phyloP scores from a whole-genome alignment of 2,329 filamentous ascomycete species.

The Colletotrichum sp. region DNA sequence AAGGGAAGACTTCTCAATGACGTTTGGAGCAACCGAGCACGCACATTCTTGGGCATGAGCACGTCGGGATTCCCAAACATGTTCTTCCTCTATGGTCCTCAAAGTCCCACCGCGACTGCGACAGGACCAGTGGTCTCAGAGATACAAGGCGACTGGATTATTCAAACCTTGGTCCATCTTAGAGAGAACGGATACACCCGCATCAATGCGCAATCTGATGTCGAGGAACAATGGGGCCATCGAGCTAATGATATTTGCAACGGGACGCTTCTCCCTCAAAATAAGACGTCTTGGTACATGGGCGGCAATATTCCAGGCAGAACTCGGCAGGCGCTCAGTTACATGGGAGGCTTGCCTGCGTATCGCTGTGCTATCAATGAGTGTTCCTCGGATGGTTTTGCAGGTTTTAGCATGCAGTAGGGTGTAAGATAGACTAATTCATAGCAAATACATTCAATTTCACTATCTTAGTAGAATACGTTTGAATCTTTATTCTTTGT shows the following conservation, averaged over 20 bases:
- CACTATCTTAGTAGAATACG: not conserved
- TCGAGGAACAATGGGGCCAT: slow-evolving; percentile 34
- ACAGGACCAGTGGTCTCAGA: slow-evolving; percentile 44
- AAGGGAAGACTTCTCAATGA: slow-evolving; percentile 22
- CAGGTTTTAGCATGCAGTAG: not conserved
- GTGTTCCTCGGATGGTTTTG: not conserved
- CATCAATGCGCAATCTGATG: slow-evolving; percentile 28
- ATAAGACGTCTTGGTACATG: slow-evolving; percentile 37
- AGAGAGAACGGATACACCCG: slow-evolving; percentile 28
- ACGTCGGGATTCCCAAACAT: slow-evolving; percentile 48
- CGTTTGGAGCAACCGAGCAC: not conserved
- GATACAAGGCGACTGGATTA: slow-evolving; percentile 43
- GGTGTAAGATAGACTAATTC: not conserved
- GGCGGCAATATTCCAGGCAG: slow-evolving; percentile 45
- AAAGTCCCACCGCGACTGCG: slow-evolving; percentile 40
- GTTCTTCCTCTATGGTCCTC: slow-evolving; percentile 46
- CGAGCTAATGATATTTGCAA: not conserved
- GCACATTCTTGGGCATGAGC: slow-evolving; percentile 38
- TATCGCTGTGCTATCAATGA: not conserved
- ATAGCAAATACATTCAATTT: not conserved
- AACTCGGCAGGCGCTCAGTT: slow-evolving; percentile 36
- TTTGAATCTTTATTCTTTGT: not conserved
- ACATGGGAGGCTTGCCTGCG: slow-evolving; percentile 26
- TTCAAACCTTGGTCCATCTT: slow-evolving; percentile 32
- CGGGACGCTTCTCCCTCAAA: not conserved